These are phyloP conservation scores for Rhododendron ferrugineum DNA, from an alignment of 148 eudicot species.

Conservation along the genomic window DNA sequence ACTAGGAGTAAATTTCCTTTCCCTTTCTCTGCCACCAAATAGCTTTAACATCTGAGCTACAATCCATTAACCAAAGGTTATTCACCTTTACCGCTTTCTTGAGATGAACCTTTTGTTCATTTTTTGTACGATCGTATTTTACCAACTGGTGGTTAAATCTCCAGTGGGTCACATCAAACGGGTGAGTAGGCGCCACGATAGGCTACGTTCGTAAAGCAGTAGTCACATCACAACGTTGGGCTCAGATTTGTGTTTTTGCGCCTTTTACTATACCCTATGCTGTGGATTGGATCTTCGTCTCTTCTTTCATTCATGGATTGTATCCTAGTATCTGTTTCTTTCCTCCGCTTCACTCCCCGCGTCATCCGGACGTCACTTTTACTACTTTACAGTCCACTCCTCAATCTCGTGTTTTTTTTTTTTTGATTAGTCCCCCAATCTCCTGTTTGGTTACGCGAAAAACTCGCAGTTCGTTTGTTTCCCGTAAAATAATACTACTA, in stretches of 20 bases:
- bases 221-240: slow-evolving; percentile 27
- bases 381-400: not conserved
- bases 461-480: not conserved
- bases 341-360: not conserved
- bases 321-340: not conserved
- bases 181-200: slow-evolving; percentile 27
- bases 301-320: slow-evolving; percentile 4
- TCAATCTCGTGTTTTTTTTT: slow-evolving; percentile 1
- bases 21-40: slow-evolving; percentile 11
- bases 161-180: slow-evolving; percentile 68
- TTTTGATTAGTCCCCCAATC: too few relatives aligned
- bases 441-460: slow-evolving; percentile 1
- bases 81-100: not conserved
- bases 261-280: not conserved
- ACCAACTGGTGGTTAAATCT: slow-evolving; percentile 39
- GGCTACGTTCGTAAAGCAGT: slow-evolving; percentile 12
- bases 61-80: not conserved
- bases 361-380: not conserved
- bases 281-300: slow-evolving; percentile 2
- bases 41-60: slow-evolving; percentile 29
- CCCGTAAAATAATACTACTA: not conserved
- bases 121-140: not conserved
- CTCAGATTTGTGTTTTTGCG: not conserved
- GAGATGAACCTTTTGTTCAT: not conserved
- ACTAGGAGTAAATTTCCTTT: not conserved